phyloP scores from a whole-genome alignment of 805 yeast species.

The Barnettozyma botsteinii region DNA sequence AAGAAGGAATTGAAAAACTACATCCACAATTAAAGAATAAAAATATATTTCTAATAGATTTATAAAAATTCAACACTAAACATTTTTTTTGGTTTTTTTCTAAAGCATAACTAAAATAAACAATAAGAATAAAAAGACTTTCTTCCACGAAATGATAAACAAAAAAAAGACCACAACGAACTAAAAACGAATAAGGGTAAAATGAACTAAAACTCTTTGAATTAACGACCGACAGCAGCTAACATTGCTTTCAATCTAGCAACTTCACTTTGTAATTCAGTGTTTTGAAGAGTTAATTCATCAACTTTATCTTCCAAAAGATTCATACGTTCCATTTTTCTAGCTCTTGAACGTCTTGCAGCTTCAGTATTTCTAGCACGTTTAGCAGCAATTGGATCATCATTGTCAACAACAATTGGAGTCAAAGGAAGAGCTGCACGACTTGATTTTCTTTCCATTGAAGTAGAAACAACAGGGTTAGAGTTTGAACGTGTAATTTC shows the following conservation, averaged over 20 bases:
- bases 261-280: constrained; percentile 58
- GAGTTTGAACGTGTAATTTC: constrained; percentile 14
- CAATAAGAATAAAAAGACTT: too few relatives aligned
- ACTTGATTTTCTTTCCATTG: constrained; percentile 37
- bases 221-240: constrained; percentile 17
- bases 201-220: too few relatives aligned
- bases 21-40: too few relatives aligned
- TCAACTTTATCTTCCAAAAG: constrained; percentile 79
- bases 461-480: constrained; percentile 23
- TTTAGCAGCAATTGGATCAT: constrained; percentile 70
- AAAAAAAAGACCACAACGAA: too few relatives aligned
- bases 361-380: constrained; percentile 96
- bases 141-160: too few relatives aligned
- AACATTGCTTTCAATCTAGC: constrained; percentile 48
- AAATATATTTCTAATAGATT: too few relatives aligned
- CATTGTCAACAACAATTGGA: constrained; percentile 55
- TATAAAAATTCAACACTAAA: too few relatives aligned
- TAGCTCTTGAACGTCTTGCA: constrained; percentile 90
- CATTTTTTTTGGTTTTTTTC: too few relatives aligned
- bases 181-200: too few relatives aligned
- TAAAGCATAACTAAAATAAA: too few relatives aligned
- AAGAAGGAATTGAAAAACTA: too few relatives aligned
- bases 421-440: constrained; percentile 48
- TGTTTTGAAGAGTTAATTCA: constrained; percentile 52
- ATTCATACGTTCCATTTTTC: constrained; percentile 82